Conservation (phyloP, 2,329 filamentous ascomycete genomes). For the Acarospora socialis region DNA sequence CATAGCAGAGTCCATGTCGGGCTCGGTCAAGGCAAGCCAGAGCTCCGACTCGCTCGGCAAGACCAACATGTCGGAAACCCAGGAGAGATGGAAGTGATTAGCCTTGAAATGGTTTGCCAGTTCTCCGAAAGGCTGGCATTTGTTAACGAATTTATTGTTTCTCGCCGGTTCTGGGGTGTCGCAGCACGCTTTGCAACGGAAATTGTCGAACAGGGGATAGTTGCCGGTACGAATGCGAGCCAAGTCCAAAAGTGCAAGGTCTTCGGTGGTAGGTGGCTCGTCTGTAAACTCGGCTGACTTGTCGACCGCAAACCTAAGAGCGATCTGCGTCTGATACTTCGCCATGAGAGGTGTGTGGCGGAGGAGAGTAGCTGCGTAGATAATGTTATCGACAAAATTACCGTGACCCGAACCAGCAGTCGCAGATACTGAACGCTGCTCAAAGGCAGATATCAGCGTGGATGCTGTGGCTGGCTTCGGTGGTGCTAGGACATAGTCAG, state of each 20-base stretch:
- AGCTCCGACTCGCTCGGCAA: not conserved
- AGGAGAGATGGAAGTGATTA: not conserved
- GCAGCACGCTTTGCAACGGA: not conserved
- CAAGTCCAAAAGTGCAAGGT: not conserved
- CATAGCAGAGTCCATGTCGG: not conserved
- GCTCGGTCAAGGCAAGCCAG: not conserved
- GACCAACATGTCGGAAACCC: not conserved
- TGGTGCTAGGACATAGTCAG: conserved; percentile 10
- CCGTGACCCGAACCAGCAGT: conserved; percentile 4
- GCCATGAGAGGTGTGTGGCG: conserved; percentile 13
- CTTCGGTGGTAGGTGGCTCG: not conserved
- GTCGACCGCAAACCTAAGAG: conserved; percentile 16
- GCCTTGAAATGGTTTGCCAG: not conserved
- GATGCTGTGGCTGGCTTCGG: not conserved
- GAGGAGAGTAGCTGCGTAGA: conserved; percentile 15
- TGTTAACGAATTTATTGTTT: conserved; percentile 1
- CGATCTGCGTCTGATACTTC: conserved; percentile 15
- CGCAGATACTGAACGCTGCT: conserved; percentile 9
- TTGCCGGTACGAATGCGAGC: not conserved
- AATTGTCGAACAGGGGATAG: not conserved
- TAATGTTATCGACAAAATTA: conserved; percentile 16
- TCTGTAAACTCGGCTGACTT: conserved; percentile 6
- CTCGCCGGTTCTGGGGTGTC: not conserved
- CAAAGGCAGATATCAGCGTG: conserved; percentile 15
- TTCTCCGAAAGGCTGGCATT: not conserved